phyloP scores from a whole-genome alignment of 1,139 yeast genomes.

The Saccharomyces pastorianus region DNA sequence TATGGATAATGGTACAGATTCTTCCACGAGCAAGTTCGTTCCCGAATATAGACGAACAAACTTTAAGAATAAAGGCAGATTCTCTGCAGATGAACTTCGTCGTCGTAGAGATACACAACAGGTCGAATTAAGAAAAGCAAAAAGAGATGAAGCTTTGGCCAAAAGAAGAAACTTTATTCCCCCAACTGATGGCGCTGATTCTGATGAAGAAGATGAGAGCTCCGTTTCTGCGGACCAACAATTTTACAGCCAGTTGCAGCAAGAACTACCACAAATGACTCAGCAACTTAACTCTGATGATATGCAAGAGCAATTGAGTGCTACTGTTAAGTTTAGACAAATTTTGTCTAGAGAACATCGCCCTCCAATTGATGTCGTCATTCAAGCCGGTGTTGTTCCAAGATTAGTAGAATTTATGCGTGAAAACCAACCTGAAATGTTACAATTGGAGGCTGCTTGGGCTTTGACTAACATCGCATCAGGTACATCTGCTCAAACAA shows the following conservation, averaged over 20 bases:
- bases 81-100: conserved; percentile 91
- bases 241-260: conserved; percentile 46
- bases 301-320: conserved; percentile 74
- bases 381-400: conserved; percentile 88
- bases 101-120: conserved; percentile 97
- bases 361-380: conserved; percentile 95
- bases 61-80: conserved; percentile 90
- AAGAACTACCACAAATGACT: conserved; percentile 80
- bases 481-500: conserved; percentile 87
- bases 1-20: conserved; percentile 33
- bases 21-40: conserved; percentile 75
- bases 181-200: conserved; percentile 36
- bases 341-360: conserved; percentile 87
- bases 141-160: conserved; percentile 88
- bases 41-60: conserved; percentile 97
- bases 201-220: conserved; percentile 36
- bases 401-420: conserved; percentile 80
- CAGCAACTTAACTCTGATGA: conserved; percentile 70
- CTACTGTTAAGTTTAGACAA: conserved; percentile 90
- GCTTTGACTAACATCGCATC: conserved; percentile 96
- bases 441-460: conserved; percentile 98
- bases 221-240: conserved; percentile 33
- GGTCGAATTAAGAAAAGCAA: conserved; percentile 91
- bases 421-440: conserved; percentile 69
- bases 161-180: conserved; percentile 78